These are phyloP conservation scores for Chaetomium tenue DNA, from an alignment of 495 filamentous ascomycete species.

Conservation along the genomic window DNA sequence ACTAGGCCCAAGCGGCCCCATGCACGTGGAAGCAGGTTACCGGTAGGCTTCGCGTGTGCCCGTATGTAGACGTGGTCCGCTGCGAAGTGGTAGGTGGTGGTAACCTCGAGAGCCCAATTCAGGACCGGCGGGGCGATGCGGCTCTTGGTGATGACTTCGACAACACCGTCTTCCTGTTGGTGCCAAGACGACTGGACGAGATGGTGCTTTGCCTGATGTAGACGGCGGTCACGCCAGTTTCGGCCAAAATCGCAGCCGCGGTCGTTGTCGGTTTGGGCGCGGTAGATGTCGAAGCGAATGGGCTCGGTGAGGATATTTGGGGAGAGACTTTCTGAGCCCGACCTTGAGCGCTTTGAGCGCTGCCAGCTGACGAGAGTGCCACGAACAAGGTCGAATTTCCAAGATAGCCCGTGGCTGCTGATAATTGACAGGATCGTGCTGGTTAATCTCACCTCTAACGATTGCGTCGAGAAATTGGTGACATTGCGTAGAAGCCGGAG, in stretches of 20 bases:
- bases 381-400: conserved; percentile 44
- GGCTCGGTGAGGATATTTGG: conserved; percentile 47
- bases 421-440: conserved; percentile 31
- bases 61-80: conserved; percentile 44
- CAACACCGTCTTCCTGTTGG: conserved; percentile 31
- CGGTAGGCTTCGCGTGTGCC: conserved; percentile 41
- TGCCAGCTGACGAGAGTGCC: conserved; percentile 44
- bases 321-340: background rate
- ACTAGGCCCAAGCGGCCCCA: conserved; percentile 61
- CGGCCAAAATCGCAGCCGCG: conserved; percentile 46
- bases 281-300: conserved; percentile 49
- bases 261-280: conserved; percentile 66
- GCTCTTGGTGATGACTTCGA: conserved; percentile 43
- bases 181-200: conserved; percentile 45
- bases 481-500: conserved; percentile 9
- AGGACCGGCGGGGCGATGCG: conserved; percentile 60
- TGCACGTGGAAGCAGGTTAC: conserved; percentile 49
- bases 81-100: conserved; percentile 54
- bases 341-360: conserved; percentile 20
- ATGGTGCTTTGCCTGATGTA: conserved; percentile 47
- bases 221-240: conserved; percentile 41
- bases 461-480: background rate
- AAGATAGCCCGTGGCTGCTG: conserved; percentile 31
- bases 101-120: conserved; percentile 58
- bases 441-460: background rate